These are phyloP conservation scores for Papilionanthe hybrid DNA, from an alignment of 116 monocot genomes.

Conservation along the genomic window DNA sequence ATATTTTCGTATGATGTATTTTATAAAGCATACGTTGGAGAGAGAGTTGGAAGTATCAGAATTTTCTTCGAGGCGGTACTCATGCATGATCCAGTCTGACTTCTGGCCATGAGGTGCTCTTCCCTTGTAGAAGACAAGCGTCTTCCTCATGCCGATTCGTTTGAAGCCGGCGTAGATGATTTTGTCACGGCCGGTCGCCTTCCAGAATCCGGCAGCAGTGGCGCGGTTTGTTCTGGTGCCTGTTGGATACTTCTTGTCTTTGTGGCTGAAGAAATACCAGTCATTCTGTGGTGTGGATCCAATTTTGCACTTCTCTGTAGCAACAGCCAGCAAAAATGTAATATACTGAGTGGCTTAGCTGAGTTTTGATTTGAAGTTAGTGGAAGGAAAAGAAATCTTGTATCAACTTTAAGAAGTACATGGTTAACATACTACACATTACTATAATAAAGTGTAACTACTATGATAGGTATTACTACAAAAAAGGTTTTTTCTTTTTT, in stretches of 20 bases:
- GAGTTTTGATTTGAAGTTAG: too few relatives aligned
- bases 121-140: slow-evolving; percentile 76
- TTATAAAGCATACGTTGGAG: slow-evolving; percentile 9
- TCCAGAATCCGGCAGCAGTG: slow-evolving; percentile 73
- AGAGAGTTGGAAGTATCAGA: slow-evolving; percentile 18
- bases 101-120: slow-evolving; percentile 71
- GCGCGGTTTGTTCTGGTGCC: slow-evolving; percentile 64
- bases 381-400: too few relatives aligned
- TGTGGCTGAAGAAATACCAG: slow-evolving; percentile 98
- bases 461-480: too few relatives aligned
- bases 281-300: slow-evolving; percentile 61
- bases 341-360: not conserved
- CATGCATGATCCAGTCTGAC: slow-evolving; percentile 85
- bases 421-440: too few relatives aligned
- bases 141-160: slow-evolving; percentile 83
- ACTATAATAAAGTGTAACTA: too few relatives aligned
- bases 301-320: slow-evolving; percentile 55
- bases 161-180: slow-evolving; percentile 45
- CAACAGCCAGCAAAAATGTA: not conserved
- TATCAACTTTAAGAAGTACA: too few relatives aligned
- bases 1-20: not conserved
- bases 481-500: too few relatives aligned
- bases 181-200: slow-evolving; percentile 74
- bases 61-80: slow-evolving; percentile 59
- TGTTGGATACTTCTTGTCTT: slow-evolving; percentile 92